Evolutionary conservation across 148 eudicot genomes (phyloP).

Genomic region (Dianthus caryophyllus): DNA sequence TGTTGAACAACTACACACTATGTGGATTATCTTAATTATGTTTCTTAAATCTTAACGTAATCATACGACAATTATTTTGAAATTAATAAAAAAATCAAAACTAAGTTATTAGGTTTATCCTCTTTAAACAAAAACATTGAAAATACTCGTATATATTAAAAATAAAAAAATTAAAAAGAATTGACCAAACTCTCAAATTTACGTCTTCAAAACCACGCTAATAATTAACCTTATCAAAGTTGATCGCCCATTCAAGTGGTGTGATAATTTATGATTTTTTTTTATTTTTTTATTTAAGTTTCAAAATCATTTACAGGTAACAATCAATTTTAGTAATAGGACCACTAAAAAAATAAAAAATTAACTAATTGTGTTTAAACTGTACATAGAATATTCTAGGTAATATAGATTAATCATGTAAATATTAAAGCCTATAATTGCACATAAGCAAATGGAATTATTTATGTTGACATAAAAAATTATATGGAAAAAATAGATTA

Average conservation of each 20-base stretch:
- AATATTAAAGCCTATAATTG: too few relatives aligned
- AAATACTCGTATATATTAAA: too few relatives aligned
- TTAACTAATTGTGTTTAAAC: background rate
- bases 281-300: too few relatives aligned
- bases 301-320: too few relatives aligned
- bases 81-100: background rate
- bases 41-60: background rate
- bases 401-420: background rate
- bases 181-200: background rate
- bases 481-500: too few relatives aligned
- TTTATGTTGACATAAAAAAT: too few relatives aligned
- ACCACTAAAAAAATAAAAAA: background rate
- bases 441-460: too few relatives aligned
- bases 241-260: background rate
- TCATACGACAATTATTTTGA: background rate
- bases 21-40: background rate
- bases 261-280: background rate
- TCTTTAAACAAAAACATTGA: too few relatives aligned
- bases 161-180: background rate
- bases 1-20: conserved; percentile 12
- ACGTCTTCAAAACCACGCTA: background rate
- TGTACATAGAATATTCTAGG: background rate
- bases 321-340: background rate
- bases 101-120: too few relatives aligned
- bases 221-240: background rate